Percentiles rank a stretch among this genome's conserved stretches.
These are phyloP conservation scores for Butyriboletus loyo DNA, from an alignment of 768 basidiomycete species.

Conservation along the genomic window DNA sequence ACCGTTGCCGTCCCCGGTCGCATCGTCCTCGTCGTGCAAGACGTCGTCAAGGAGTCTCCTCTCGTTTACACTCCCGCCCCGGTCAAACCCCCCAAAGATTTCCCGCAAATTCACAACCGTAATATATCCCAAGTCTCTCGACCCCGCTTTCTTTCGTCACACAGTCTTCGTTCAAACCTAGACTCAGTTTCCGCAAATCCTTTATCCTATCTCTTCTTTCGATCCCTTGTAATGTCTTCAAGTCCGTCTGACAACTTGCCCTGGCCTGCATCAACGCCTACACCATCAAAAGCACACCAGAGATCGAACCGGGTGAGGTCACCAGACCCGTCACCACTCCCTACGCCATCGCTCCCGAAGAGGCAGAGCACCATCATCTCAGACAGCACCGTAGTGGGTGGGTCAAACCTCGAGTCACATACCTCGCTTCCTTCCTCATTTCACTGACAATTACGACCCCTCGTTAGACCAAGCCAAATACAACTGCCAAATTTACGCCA, in stretches of 20 bases:
- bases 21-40: conserved; percentile 25
- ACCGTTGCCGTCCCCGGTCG: conserved; percentile 15
- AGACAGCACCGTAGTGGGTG: conserved; percentile 24
- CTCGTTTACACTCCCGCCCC: conserved; percentile 31
- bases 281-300: conserved; percentile 25
- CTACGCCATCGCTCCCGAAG: conserved; percentile 5
- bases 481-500: conserved; percentile 53
- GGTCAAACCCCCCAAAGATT: conserved; percentile 7
- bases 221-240: conserved; percentile 36
- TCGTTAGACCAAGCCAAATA: conserved; percentile 37
- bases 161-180: conserved; percentile 22
- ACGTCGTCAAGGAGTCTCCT: conserved; percentile 15
- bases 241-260: conserved; percentile 33
- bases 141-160: conserved; percentile 20
- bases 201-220: conserved; percentile 21
- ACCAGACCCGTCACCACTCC: conserved; percentile 31
- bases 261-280: conserved; percentile 45
- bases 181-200: conserved; percentile 14
- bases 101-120: conserved; percentile 15
- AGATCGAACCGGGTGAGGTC: conserved; percentile 33
- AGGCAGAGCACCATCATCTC: conserved; percentile 29
- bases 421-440: conserved; percentile 5
- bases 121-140: conserved; percentile 25
- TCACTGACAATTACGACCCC: conserved; percentile 10
- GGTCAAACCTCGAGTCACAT: conserved; percentile 13